Evolutionary conservation across 1,284 basidiomycete species (phyloP).

Genomic region (Microbotryum lychnidis-dioicae): DNA sequence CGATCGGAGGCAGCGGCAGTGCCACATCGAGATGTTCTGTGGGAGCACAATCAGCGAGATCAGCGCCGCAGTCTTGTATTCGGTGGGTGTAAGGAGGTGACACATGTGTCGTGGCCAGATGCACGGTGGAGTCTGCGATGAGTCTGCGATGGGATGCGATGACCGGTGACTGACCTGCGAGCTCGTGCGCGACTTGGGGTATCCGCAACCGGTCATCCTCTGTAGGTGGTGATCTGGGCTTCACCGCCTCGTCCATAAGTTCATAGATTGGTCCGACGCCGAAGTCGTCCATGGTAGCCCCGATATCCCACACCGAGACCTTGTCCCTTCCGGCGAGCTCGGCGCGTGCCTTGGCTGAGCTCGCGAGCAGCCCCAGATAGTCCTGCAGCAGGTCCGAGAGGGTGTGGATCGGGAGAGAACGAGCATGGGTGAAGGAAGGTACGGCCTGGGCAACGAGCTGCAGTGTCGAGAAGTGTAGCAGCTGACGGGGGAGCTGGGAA

Average conservation of each 20-base stretch:
- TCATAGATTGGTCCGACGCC: conserved; percentile 13
- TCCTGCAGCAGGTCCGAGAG: conserved; percentile 29
- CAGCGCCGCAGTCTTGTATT: neutral
- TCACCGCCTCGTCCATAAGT: conserved; percentile 20
- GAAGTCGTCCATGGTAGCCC: conserved; percentile 21
- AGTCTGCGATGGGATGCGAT: no score
- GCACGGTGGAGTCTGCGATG: no score
- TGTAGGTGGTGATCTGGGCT: conserved; percentile 1
- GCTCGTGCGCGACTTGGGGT: conserved; percentile 9
- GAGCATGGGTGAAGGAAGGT: conserved; percentile 24
- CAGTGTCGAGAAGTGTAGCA: conserved; percentile 20
- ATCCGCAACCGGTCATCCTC: conserved; percentile 15
- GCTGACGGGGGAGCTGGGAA: conserved; percentile 9
- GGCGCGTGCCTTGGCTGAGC: conserved; percentile 12
- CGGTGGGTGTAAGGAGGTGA: no score
- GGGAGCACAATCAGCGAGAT: neutral
- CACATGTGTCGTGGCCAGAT: no score
- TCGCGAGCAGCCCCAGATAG: conserved; percentile 31
- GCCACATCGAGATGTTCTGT: conserved; percentile 15
- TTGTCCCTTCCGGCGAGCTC: conserved; percentile 24
- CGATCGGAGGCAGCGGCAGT: conserved; percentile 5
- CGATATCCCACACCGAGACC: conserved; percentile 29
- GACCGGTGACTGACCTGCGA: conserved; percentile 14
- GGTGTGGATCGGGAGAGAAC: conserved; percentile 16
- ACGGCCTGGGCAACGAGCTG: conserved; percentile 17